Evolutionary conservation across 2,329 filamentous ascomycete genomes (phyloP), one percentile per base, ranked within the genome.

Genomic region (Penicillium palitans): DNA sequence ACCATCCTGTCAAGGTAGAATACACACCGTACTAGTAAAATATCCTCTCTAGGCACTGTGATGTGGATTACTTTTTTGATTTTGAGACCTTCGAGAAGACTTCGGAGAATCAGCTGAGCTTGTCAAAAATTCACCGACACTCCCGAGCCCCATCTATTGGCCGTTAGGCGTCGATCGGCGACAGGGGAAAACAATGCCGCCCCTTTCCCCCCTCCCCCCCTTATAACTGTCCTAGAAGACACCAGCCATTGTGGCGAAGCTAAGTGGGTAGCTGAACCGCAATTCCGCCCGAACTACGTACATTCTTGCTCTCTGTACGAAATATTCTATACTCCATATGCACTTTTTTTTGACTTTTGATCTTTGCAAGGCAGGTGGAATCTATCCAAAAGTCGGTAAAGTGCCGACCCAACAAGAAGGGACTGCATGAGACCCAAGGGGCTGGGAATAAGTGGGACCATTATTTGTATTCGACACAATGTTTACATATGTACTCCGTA

Each of bases 91-190:
- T 67, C 65, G 53, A 57, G 64, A 65, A 65, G 55, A 53, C 54
- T 58, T 52, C 56, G 58, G 39, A 46, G 45, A 52, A 61, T 66
- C 64, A 66, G 64, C 64, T 67, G 65, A 64, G 58, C 64, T 61
- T 61, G 60, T 61, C 60, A 64, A 29, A 59, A 67, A 66, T 67
- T 66, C 65, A 67, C 65, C 65, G 64, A 67, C 65, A 66, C 58
- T 66, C 55, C 51, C 61, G 59, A 53, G 40, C 49, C 56, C 54
- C 42, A 57, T 41, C 49, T 58, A 56, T 45, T 61, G 64, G 59
- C 62, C 57, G 56, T 60, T 62, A 39, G 29, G 42, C 50, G 60
- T 50, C 52, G 63, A 66, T 67, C 64, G 57, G 40, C 52, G 33
- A 56, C 39, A 46, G 51, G 51, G 50, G 47, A 48, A 44, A 55